Conservation (phyloP, 148 eudicot genomes). For the Camellia sinensis region DNA sequence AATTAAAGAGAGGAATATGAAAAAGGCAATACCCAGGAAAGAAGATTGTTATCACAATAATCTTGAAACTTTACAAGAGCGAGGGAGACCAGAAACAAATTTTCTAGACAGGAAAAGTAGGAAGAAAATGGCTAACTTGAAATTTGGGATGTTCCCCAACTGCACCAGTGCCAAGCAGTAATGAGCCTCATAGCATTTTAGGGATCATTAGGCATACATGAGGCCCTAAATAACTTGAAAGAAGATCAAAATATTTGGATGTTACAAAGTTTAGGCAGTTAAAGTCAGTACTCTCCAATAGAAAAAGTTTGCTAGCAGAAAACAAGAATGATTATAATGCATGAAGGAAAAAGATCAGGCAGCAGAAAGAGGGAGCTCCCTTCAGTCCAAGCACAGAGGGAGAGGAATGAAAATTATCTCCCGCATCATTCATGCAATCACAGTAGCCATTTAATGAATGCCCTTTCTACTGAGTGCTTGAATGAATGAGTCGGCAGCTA, state of each 20-base stretch:
- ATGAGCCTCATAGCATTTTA: not conserved
- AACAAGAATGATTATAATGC: slow-evolving; percentile 5
- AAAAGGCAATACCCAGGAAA: not conserved
- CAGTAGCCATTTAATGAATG: slow-evolving; percentile 45
- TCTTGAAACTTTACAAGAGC: too few relatives aligned
- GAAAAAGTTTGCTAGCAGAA: not conserved
- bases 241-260: not conserved
- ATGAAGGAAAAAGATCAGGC: slow-evolving; percentile 21
- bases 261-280: not conserved
- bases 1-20: not conserved
- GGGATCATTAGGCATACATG: not conserved
- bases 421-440: slow-evolving; percentile 99
- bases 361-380: slow-evolving; percentile 95
- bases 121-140: not conserved
- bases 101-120: not conserved
- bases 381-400: slow-evolving; percentile 99
- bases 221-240: not conserved
- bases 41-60: not conserved
- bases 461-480: slow-evolving; percentile 71
- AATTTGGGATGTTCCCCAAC: not conserved
- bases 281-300: not conserved
- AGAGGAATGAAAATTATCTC: slow-evolving; percentile 87
- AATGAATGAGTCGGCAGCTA: slow-evolving; percentile 99
- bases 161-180: not conserved
- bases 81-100: too few relatives aligned